Evolutionary conservation across 305 asterid genomes (phyloP).

Genomic region (Solanum hybrid): DNA sequence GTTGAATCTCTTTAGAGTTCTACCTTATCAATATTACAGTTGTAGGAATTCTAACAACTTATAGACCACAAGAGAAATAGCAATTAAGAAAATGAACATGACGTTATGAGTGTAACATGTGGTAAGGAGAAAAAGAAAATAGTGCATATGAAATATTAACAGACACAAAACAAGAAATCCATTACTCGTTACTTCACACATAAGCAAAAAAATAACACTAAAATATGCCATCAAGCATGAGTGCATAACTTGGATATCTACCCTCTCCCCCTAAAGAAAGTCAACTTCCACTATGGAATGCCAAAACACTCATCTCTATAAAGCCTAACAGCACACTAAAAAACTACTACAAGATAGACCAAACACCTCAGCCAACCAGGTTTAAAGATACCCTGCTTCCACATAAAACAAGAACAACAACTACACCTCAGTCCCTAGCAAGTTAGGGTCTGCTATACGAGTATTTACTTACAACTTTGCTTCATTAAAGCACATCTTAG

Average conservation of each 20-base stretch:
- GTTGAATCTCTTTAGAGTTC: background rate
- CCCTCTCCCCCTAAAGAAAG: background rate
- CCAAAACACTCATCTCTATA: background rate
- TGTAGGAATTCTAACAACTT: background rate
- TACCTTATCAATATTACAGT: background rate
- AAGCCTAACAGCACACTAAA: background rate
- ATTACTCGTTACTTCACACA: background rate
- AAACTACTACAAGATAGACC: background rate
- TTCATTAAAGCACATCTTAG: background rate
- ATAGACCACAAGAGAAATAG: background rate
- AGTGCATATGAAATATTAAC: background rate
- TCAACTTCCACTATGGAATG: background rate
- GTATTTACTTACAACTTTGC: background rate
- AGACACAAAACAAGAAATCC: background rate
- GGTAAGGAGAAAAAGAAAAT: background rate
- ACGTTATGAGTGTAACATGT: background rate
- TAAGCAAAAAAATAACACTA: background rate
- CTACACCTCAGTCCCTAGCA: background rate
- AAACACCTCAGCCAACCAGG: background rate
- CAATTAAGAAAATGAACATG: background rate
- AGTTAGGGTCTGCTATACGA: background rate
- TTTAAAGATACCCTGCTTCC: background rate
- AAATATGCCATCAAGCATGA: background rate
- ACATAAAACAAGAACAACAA: background rate
- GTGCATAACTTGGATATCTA: background rate